Conservation (phyloP, 1,139 yeast genomes). For the Nakaseomyces delphensis region DNA sequence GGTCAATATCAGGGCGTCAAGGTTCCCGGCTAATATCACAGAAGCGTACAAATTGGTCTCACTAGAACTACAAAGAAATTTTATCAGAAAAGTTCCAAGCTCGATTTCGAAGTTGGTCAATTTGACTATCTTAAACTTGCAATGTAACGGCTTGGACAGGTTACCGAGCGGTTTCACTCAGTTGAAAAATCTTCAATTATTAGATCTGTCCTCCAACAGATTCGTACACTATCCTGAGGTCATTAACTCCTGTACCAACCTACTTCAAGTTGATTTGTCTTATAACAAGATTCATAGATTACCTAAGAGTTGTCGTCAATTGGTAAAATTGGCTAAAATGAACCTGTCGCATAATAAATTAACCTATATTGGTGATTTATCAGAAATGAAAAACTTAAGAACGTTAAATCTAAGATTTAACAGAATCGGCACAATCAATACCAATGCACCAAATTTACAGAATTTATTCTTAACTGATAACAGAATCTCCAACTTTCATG, state of each 20-base stretch:
- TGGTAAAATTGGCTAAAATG: constrained; percentile 55
- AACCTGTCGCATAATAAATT: constrained; percentile 70
- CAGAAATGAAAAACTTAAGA: constrained; percentile 48
- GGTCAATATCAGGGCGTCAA: constrained; percentile 64
- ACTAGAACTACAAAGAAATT: constrained; percentile 72
- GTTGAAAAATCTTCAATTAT: constrained; percentile 45
- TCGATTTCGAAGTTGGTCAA: constrained; percentile 46
- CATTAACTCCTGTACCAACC: constrained; percentile 50
- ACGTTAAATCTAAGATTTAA: constrained; percentile 77
- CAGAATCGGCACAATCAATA: constrained; percentile 53
- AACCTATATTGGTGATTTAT: constrained; percentile 40
- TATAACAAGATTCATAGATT: constrained; percentile 60
- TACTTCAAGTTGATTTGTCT: constrained; percentile 68
- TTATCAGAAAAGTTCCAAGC: constrained; percentile 53
- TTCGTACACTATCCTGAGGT: constrained; percentile 62
- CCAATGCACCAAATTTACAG: constrained; percentile 58
- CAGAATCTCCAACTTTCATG: constrained; percentile 61
- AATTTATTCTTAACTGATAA: constrained; percentile 72
- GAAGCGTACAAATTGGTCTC: constrained; percentile 61
- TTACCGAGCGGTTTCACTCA: constrained; percentile 59
- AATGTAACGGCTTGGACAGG: constrained; percentile 60
- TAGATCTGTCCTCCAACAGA: constrained; percentile 77
- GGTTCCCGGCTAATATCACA: constrained; percentile 64
- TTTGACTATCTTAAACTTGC: constrained; percentile 50
- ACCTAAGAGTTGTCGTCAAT: constrained; percentile 54